Percentiles rank a stretch among this genome's conserved stretches.
Conservation (phyloP, 495 filamentous ascomycete species). For the Diplogelasinospora grovesii region DNA sequence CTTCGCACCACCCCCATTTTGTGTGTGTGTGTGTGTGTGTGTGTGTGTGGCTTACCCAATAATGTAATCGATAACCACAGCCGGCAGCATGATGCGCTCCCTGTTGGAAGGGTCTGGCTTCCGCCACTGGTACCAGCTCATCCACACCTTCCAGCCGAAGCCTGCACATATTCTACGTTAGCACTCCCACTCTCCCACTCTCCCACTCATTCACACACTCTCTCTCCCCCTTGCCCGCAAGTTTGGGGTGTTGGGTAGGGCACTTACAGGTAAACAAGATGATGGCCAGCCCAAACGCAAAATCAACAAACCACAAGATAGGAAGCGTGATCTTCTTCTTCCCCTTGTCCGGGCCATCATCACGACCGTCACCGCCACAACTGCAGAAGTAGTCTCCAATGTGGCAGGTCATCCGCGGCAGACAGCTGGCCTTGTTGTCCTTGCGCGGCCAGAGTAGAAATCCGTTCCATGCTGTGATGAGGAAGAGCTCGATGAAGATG, state of each 20-base stretch:
- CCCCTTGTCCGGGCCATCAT: neutral
- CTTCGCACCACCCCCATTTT: too few species aligned
- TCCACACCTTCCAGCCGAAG: too few species aligned
- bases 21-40: too few species aligned
- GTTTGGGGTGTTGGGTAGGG: neutral
- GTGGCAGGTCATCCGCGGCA: constrained; percentile 7
- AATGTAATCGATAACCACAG: too few species aligned
- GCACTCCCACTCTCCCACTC: too few species aligned
- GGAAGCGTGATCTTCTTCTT: neutral
- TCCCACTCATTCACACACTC: too few species aligned
- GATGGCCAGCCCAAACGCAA: constrained; percentile 6
- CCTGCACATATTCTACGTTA: too few species aligned
- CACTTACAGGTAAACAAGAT: constrained; percentile 3
- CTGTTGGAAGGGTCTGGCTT: too few species aligned
- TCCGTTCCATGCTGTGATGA: constrained; percentile 8
- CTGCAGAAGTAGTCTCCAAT: constrained; percentile 9
- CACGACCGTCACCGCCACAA: constrained; percentile 1
- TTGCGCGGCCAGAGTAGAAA: neutral
- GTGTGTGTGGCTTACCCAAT: too few species aligned
- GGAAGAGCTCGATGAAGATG: constrained; percentile 2
- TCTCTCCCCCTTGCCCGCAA: too few species aligned
- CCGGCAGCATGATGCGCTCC: too few species aligned
- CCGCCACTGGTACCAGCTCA: too few species aligned
- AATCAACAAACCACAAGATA: neutral
- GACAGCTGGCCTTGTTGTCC: neutral